Base-by-base conservation (phyloP, 805 yeast genomes). In the Spathaspora arborariae region DNA sequence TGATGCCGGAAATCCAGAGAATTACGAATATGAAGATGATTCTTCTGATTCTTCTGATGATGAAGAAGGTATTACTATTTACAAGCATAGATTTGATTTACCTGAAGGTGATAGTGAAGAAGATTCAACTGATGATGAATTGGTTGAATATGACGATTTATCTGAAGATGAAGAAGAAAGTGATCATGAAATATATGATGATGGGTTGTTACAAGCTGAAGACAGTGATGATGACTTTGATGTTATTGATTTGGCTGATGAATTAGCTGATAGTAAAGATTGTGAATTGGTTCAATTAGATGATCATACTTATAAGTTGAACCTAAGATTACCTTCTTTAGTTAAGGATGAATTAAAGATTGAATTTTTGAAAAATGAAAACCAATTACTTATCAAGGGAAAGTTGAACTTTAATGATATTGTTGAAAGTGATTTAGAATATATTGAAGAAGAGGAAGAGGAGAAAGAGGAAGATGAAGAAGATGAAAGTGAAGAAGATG, bases 31-130 rank as follows among this genome's bases (percentile, higher is more conserved):
- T 54, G 44, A 48, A 37, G 61, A 55, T 35, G 47, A 49, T 9
- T 56, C 52, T 4, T 48, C 53, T 42, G 60, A 66, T 26, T 62
- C 58, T 21, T 63, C 71, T 15, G 57, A 56, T 26, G 71, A 62
- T 37, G 72, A 63, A 45, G 75, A 70, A 56, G 76, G 75, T 22
- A 49, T 68, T 48, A 71, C 75, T 26, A 71, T 71, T 45, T 71
- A 71, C 62, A 65, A 62, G 51, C 72, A 69, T 54, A 62, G 64
- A 47, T 68, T 67, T 43, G 74, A 66, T 51, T 58, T 68, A 48
- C 72, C 74, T 37, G 58, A 65, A 46, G 60, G 61, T 33, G 72
- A 68, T 52, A 64, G 70, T 16, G 64, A 69, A 18, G 74, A 69
- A 48, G 45, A 41, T 18, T 16, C 44, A 4, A n/a, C 26, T n/a